Evolutionary conservation across 306 rosid genomes (phyloP).

Genomic region (Casuarina cunninghamiana): DNA sequence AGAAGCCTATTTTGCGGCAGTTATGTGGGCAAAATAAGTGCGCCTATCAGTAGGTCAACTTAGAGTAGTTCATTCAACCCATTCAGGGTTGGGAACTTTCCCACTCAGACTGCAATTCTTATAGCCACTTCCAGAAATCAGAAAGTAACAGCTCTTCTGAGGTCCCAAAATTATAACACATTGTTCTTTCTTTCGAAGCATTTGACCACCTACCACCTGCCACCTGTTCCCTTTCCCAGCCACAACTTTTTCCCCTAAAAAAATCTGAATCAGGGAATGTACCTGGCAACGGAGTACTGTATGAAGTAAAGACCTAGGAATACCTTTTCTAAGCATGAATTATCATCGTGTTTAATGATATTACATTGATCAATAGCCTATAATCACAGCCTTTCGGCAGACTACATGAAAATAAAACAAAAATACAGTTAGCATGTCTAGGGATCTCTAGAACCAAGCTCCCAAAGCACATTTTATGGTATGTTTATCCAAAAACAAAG

Average conservation of each 20-base stretch:
- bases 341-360: not conserved
- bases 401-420: not conserved
- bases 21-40: not conserved
- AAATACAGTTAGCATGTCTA: not conserved
- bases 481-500: not conserved
- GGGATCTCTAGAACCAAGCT: not conserved
- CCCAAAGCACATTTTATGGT: not conserved
- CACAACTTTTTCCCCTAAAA: not conserved
- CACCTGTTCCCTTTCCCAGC: too few relatives aligned
- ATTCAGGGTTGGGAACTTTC: not conserved
- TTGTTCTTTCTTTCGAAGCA: not conserved
- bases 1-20: not conserved
- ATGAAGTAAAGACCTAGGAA: not conserved
- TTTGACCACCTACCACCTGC: too few relatives aligned
- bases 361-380: not conserved
- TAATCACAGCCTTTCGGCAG: not conserved
- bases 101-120: conserved; percentile 1
- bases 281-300: not conserved
- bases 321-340: not conserved
- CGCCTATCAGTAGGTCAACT: conserved; percentile 2
- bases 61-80: conserved; percentile 1
- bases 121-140: not conserved
- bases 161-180: conserved; percentile 1
- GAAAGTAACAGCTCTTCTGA: not conserved
- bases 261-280: not conserved